Conservation (phyloP, 1,284 basidiomycete genomes). For the Leccinum pachyderme region DNA sequence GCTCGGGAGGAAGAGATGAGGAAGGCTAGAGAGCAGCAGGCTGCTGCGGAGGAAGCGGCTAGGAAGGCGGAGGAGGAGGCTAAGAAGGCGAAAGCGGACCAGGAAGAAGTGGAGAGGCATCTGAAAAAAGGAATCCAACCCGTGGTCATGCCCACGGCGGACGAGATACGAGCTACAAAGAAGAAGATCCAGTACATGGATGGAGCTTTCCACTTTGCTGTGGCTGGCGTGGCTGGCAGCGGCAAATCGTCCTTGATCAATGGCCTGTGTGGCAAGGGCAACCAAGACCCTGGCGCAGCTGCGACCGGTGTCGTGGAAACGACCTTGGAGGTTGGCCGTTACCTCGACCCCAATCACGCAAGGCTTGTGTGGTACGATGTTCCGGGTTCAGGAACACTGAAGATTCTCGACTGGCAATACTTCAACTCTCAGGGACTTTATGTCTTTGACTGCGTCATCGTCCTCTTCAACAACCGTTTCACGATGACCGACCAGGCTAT, state of each 20-base stretch:
- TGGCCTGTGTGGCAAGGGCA: slow-evolving; percentile 31
- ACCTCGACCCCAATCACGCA: slow-evolving; percentile 24
- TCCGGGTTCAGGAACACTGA: slow-evolving; percentile 37
- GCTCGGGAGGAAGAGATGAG: slow-evolving; percentile 24
- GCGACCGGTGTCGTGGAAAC: slow-evolving; percentile 33
- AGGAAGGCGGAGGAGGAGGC: slow-evolving; percentile 24
- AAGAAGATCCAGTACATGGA: slow-evolving; percentile 25
- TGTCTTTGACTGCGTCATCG: slow-evolving; percentile 36
- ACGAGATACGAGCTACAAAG: slow-evolving; percentile 27
- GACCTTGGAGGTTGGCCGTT: slow-evolving; percentile 29
- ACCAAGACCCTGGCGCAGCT: slow-evolving; percentile 29
- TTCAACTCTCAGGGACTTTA: slow-evolving; percentile 39
- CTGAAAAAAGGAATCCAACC: slow-evolving; percentile 30
- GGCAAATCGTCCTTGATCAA: slow-evolving; percentile 40
- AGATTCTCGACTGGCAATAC: slow-evolving; percentile 36
- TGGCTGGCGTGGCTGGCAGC: slow-evolving; percentile 35
- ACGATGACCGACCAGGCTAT: slow-evolving; percentile 34
- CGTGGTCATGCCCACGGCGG: slow-evolving; percentile 28
- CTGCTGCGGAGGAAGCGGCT: slow-evolving; percentile 27
- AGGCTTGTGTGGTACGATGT: slow-evolving; percentile 37
- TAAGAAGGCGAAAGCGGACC: slow-evolving; percentile 20
- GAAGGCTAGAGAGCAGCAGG: slow-evolving; percentile 16
- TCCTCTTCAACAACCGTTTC: slow-evolving; percentile 32
- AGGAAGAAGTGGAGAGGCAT: slow-evolving; percentile 23
- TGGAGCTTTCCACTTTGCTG: slow-evolving; percentile 31